phyloP scores from a whole-genome alignment of 2,329 filamentous ascomycete species.

The Cylindrodendrum hubeiense region DNA sequence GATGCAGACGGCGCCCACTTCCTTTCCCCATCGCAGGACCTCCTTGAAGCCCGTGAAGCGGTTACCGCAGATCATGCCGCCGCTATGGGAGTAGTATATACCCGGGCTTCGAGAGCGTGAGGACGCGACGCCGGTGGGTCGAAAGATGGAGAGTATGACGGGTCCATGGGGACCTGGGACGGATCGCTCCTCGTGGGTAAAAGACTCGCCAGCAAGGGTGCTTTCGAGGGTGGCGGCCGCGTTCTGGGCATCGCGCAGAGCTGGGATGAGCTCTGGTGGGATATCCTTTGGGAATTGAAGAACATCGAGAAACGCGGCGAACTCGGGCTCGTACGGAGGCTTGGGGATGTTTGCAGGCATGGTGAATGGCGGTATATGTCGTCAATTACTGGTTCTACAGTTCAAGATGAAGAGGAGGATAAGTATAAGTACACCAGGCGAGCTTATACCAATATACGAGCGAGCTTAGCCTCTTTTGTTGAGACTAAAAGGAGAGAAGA shows the following conservation, averaged over 20 bases:
- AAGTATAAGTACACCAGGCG: neutral
- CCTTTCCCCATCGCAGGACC: conserved; percentile 31
- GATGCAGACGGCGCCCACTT: conserved; percentile 36
- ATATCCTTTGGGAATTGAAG: conserved; percentile 27
- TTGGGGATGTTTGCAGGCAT: conserved; percentile 30
- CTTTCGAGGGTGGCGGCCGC: conserved; percentile 27
- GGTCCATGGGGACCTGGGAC: conserved; percentile 32
- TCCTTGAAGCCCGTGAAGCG: conserved; percentile 38
- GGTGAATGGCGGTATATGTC: neutral
- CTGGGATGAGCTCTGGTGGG: conserved; percentile 30
- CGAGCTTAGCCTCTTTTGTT: neutral
- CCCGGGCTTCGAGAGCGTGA: conserved; percentile 24
- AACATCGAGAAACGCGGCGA: conserved; percentile 30
- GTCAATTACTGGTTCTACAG: neutral
- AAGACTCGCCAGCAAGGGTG: conserved; percentile 31
- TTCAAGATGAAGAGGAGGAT: neutral
- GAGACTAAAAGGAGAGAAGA: neutral
- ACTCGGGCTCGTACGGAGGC: conserved; percentile 38
- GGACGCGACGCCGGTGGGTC: conserved; percentile 10
- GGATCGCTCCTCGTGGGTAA: conserved; percentile 37
- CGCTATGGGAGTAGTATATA: conserved; percentile 40
- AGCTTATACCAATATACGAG: neutral
- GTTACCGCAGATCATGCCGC: conserved; percentile 39
- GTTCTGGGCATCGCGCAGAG: conserved; percentile 27
- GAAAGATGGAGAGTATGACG: conserved; percentile 39